phyloP scores from a whole-genome alignment of 177 flowering plant species.

The Vitis hybrid region DNA sequence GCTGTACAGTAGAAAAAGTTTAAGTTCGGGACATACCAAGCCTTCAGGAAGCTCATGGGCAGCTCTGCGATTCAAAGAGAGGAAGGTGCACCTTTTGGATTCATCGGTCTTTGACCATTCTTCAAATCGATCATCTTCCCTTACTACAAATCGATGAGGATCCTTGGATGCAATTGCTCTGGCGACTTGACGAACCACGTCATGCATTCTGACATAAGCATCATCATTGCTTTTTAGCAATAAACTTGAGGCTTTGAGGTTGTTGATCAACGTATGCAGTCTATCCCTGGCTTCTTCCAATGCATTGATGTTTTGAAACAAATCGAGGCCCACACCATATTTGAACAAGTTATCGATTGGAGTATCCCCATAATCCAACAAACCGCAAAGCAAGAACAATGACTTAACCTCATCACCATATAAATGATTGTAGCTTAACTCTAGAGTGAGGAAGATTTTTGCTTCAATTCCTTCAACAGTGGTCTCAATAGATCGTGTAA shows the following conservation, averaged over 20 bases:
- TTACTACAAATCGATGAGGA: neutral
- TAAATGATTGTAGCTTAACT: conserved; percentile 17
- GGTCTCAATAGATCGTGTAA: conserved; percentile 2
- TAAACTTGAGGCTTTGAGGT: conserved; percentile 19
- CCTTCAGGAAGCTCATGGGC: conserved; percentile 11
- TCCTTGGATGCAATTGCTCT: conserved; percentile 10
- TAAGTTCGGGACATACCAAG: conserved; percentile 13
- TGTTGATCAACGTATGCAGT: neutral
- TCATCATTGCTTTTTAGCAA: conserved; percentile 1
- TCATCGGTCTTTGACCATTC: neutral
- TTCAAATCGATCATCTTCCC: neutral
- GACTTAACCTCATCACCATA: conserved; percentile 6
- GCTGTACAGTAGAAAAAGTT: neutral
- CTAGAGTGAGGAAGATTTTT: conserved; percentile 3
- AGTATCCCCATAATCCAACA: neutral
- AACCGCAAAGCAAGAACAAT: conserved; percentile 21
- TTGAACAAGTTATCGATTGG: neutral
- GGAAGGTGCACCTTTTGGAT: neutral
- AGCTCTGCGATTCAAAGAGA: neutral
- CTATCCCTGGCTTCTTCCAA: conserved; percentile 12
- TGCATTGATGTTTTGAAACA: neutral
- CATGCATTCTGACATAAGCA: conserved; percentile 19
- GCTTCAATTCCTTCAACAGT: conserved; percentile 3
- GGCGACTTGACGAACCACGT: conserved; percentile 21
- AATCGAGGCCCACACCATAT: conserved; percentile 12